These are phyloP conservation scores for Entoloma clypeatum DNA, from an alignment of 1,284 basidiomycete species.

Conservation along the genomic window DNA sequence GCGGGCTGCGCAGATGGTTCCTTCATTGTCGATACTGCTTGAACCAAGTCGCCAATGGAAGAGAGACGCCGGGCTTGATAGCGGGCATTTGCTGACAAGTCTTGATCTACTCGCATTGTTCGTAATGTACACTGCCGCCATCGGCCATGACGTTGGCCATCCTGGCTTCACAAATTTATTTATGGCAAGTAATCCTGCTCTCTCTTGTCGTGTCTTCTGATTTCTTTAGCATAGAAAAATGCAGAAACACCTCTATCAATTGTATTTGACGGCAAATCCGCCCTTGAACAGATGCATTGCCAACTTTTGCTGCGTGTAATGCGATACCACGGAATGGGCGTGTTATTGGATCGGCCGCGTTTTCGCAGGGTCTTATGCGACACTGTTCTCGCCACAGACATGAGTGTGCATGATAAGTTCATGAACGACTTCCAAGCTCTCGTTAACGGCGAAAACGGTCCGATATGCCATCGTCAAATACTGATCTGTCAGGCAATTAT, in stretches of 20 bases:
- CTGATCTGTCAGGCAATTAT: constrained; percentile 87
- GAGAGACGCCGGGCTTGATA: constrained; percentile 38
- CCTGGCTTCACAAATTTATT: constrained; percentile 90
- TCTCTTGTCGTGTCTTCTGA: constrained; percentile 8
- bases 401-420: constrained; percentile 85
- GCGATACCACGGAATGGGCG: constrained; percentile 74
- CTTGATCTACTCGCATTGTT: constrained; percentile 72
- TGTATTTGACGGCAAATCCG: constrained; percentile 85
- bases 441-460: constrained; percentile 39
- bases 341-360: constrained; percentile 51
- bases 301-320: constrained; percentile 80
- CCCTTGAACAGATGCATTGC: constrained; percentile 92
- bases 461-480: constrained; percentile 48
- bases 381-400: constrained; percentile 88
- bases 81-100: constrained; percentile 47
- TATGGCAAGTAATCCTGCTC: constrained; percentile 59
- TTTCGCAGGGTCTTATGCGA: constrained; percentile 75
- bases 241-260: constrained; percentile 83
- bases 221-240: constrained; percentile 67
- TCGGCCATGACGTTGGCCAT: constrained; percentile 95
- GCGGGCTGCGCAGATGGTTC: constrained; percentile 71
- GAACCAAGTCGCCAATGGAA: constrained; percentile 46
- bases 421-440: constrained; percentile 61
- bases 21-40: constrained; percentile 60
- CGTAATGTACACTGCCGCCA: constrained; percentile 81